A percentile compares a stretch with the other conserved stretches of the same genome.
Evolutionary conservation across 2,329 filamentous ascomycete species (phyloP).

Genomic region (Fusarium pseudoanthophilum): DNA sequence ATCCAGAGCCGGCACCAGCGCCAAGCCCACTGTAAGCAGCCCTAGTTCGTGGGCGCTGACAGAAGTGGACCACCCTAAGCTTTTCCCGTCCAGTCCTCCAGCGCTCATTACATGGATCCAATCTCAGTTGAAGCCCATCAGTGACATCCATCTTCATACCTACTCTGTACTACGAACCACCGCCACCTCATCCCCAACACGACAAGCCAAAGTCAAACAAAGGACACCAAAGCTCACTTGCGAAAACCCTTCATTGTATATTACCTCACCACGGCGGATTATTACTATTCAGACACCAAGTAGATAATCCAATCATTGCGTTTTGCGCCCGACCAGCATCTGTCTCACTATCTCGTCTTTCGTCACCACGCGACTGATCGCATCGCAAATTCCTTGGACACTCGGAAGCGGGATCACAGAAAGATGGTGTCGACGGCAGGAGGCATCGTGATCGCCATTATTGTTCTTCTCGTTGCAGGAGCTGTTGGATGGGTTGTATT

Average conservation of each 20-base stretch:
- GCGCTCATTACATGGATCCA: neutral
- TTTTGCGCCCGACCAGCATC: constrained; percentile 3
- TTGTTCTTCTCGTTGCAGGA: constrained; percentile 68
- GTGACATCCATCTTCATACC: constrained; percentile 22
- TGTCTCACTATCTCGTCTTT: neutral
- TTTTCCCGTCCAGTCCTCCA: neutral
- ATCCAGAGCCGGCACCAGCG: constrained; percentile 27
- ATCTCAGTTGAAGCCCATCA: constrained; percentile 8
- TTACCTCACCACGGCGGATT: neutral
- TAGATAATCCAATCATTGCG: neutral
- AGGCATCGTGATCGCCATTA: constrained; percentile 77
- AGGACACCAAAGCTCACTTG: neutral
- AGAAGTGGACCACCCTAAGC: constrained; percentile 9
- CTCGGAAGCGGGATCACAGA: constrained; percentile 28
- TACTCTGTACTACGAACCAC: constrained; percentile 8
- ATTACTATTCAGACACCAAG: neutral
- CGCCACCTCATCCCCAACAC: constrained; percentile 27
- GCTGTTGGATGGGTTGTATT: constrained; percentile 76
- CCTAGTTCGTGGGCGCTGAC: neutral
- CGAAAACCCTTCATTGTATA: neutral
- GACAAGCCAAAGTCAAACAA: constrained; percentile 13
- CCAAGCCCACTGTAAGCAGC: constrained; percentile 30
- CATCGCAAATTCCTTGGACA: constrained; percentile 11
- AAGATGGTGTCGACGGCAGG: constrained; percentile 69
- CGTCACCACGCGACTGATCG: constrained; percentile 20